Evolutionary conservation across 768 basidiomycete species (phyloP).

Genomic region (Serendipita sp.): DNA sequence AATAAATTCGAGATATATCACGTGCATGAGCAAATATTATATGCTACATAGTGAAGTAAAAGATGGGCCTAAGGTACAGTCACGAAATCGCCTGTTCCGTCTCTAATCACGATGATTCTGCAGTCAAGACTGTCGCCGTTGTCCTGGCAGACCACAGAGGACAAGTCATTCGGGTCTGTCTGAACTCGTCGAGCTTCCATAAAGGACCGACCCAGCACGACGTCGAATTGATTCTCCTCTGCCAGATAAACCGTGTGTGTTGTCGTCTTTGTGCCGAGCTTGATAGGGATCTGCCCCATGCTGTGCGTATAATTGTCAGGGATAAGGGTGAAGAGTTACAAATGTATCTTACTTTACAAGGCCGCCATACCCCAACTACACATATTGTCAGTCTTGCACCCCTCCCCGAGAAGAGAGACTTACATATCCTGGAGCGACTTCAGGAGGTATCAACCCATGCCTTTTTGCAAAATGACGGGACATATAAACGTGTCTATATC

Average conservation of each 20-base stretch:
- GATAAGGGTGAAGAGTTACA: neutral
- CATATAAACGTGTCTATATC: constrained; percentile 89
- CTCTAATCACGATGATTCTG: constrained; percentile 81
- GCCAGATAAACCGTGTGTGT: constrained; percentile 61
- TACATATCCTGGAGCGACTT: constrained; percentile 94
- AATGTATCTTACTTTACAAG: constrained; percentile 38
- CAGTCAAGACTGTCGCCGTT: constrained; percentile 84
- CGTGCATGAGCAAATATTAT: neutral
- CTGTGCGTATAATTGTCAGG: constrained; percentile 15
- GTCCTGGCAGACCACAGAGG: constrained; percentile 82
- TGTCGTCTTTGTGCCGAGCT: constrained; percentile 29
- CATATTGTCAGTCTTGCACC: constrained; percentile 2
- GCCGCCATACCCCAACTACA: neutral
- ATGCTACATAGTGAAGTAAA: neutral
- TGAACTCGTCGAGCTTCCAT: constrained; percentile 56
- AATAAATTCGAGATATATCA: too few relatives aligned
- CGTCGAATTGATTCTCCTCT: constrained; percentile 92
- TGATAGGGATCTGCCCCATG: constrained; percentile 80
- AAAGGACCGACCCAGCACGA: constrained; percentile 71
- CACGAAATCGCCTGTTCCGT: constrained; percentile 80
- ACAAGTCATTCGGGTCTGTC: constrained; percentile 68
- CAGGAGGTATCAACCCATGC: constrained; percentile 75
- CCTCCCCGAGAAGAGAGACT: constrained; percentile 33
- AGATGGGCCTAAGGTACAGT: constrained; percentile 53
- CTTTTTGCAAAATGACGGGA: constrained; percentile 82